phyloP scores from a whole-genome alignment of 2,329 filamentous ascomycete species.

The Claviceps maximensis region DNA sequence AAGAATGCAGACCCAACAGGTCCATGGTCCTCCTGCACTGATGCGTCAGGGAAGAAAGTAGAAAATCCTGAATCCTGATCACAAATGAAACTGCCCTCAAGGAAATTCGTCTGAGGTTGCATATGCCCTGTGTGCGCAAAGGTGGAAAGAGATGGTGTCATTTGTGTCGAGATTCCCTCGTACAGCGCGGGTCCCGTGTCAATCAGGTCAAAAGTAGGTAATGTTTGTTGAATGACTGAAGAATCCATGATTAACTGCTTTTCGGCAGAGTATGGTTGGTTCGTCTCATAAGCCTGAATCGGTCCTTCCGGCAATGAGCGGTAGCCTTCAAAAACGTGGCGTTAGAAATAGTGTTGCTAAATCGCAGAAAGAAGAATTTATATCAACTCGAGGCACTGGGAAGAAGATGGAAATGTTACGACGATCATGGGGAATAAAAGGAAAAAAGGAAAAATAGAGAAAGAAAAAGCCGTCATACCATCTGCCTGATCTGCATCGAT shows the following conservation, averaged over 20 bases:
- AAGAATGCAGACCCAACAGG: background rate
- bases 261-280: conserved; percentile 16
- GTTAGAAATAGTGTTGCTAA: background rate
- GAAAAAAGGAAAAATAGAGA: background rate
- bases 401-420: background rate
- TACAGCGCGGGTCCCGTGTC: background rate
- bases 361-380: background rate
- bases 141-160: background rate
- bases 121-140: conserved; percentile 1
- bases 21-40: background rate
- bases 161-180: background rate
- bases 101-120: background rate
- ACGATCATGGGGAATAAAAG: background rate
- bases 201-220: background rate
- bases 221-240: background rate
- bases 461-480: conserved; percentile 14
- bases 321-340: conserved; percentile 17
- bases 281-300: conserved; percentile 16
- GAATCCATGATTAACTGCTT: background rate
- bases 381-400: background rate
- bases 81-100: background rate
- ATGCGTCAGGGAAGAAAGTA: conserved; percentile 2
- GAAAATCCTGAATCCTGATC: background rate
- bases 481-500: conserved; percentile 14
- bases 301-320: conserved; percentile 16